Evolutionary conservation across 2,329 filamentous ascomycete genomes (phyloP).

Genomic region (Fragosphaeria purpurea): DNA sequence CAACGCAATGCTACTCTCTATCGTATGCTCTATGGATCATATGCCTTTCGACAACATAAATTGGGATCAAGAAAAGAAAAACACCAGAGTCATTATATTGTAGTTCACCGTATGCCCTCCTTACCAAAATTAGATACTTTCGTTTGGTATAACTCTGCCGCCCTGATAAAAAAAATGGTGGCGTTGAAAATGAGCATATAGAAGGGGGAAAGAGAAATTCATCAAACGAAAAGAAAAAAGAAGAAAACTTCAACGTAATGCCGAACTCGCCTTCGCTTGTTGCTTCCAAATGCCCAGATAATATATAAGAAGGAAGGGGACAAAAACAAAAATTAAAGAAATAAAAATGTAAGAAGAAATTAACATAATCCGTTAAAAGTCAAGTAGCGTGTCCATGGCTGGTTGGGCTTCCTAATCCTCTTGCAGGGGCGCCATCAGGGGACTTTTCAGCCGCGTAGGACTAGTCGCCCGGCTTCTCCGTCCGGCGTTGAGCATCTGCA

Average conservation of each 20-base stretch:
- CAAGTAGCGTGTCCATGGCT: not conserved
- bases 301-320: too few relatives aligned
- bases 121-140: too few relatives aligned
- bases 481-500: constrained; percentile 45
- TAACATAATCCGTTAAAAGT: not conserved
- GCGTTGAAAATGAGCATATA: too few relatives aligned
- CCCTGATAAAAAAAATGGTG: too few relatives aligned
- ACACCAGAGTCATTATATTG: too few relatives aligned
- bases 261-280: not conserved
- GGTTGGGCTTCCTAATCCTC: constrained; percentile 19
- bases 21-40: too few relatives aligned
- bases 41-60: too few relatives aligned
- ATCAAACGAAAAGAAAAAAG: not conserved
- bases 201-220: too few relatives aligned
- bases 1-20: too few relatives aligned
- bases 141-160: too few relatives aligned
- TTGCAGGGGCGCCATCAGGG: constrained; percentile 40
- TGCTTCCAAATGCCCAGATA: not conserved
- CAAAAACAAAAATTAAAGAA: not conserved
- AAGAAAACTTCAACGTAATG: not conserved
- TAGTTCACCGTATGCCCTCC: too few relatives aligned
- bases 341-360: not conserved
- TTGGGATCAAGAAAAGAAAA: too few relatives aligned
- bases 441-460: constrained; percentile 50
- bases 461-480: constrained; percentile 47